A percentile compares a stretch with the other conserved stretches of the same genome.
phyloP scores from a whole-genome alignment of 495 filamentous ascomycete species.

The Hyaloscypha finlandica region DNA sequence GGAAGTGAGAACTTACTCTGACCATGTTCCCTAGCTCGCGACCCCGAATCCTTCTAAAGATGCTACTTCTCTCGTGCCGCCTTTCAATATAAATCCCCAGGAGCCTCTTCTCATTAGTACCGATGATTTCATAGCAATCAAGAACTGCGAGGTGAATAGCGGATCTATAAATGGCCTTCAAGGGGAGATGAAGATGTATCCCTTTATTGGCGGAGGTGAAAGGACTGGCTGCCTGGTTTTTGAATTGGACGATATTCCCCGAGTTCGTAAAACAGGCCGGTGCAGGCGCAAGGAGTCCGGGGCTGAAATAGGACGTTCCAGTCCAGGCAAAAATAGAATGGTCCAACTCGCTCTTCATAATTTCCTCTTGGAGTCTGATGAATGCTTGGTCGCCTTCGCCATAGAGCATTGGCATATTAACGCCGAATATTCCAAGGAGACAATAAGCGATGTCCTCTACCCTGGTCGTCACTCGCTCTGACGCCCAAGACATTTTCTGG shows the following conservation, averaged over 20 bases:
- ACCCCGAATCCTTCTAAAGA: neutral
- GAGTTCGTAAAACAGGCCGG: conserved; percentile 1
- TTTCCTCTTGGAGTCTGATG: conserved; percentile 34
- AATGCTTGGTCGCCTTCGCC: conserved; percentile 33
- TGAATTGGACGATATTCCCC: neutral
- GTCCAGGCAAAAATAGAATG: conserved; percentile 28
- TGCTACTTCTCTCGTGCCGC: neutral
- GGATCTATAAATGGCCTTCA: neutral
- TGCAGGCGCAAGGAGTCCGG: conserved; percentile 2
- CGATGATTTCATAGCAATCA: neutral
- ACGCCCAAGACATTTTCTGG: conserved; percentile 33
- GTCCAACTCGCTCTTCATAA: conserved; percentile 30
- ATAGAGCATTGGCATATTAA: conserved; percentile 36
- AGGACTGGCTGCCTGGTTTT: neutral
- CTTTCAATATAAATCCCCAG: neutral
- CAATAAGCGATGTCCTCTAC: conserved; percentile 32
- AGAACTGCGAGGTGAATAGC: neutral
- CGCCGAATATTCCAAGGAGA: conserved; percentile 31
- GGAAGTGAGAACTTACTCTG: neutral
- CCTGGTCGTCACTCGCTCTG: conserved; percentile 27
- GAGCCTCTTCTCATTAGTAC: neutral
- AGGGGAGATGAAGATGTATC: neutral
- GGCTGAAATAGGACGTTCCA: neutral
- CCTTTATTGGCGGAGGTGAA: conserved; percentile 6
- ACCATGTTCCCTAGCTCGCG: neutral